These are phyloP conservation scores for Aspergillaceae sp. DNA, from an alignment of 2,329 filamentous ascomycete species.

Conservation along the genomic window DNA sequence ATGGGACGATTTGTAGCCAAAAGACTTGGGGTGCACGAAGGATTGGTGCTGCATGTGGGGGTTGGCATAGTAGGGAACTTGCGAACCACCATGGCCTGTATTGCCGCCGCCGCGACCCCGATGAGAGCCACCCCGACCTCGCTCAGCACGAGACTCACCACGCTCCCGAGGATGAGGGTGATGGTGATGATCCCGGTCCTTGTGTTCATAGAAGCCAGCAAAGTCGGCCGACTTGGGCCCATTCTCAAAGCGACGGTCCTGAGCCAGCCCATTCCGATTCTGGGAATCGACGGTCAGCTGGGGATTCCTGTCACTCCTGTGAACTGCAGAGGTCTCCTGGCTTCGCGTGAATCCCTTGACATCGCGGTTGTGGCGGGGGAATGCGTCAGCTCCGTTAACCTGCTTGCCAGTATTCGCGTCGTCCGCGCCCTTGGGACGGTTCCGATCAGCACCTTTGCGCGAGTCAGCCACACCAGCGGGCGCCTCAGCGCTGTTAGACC, in stretches of 20 bases:
- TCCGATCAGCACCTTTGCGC: constrained; percentile 26
- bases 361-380: constrained; percentile 23
- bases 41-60: constrained; percentile 28
- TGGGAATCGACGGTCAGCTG: constrained; percentile 26
- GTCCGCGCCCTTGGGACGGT: constrained; percentile 25
- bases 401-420: constrained; percentile 22
- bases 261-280: constrained; percentile 20
- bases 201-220: constrained; percentile 20
- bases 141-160: constrained; percentile 17
- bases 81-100: constrained; percentile 24
- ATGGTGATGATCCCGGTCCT: constrained; percentile 19
- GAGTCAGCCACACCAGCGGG: constrained; percentile 17
- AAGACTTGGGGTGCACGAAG: constrained; percentile 33
- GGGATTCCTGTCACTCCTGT: constrained; percentile 20
- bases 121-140: constrained; percentile 30
- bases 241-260: constrained; percentile 32
- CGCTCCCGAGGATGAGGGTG: constrained; percentile 31
- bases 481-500: constrained; percentile 28
- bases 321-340: constrained; percentile 16
- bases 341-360: constrained; percentile 27
- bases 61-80: constrained; percentile 33
- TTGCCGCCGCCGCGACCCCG: constrained; percentile 36
- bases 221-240: constrained; percentile 31
- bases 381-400: constrained; percentile 20
- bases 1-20: constrained; percentile 31